phyloP scores from a whole-genome alignment of 768 basidiomycete species.

The Phallus indusiatus region DNA sequence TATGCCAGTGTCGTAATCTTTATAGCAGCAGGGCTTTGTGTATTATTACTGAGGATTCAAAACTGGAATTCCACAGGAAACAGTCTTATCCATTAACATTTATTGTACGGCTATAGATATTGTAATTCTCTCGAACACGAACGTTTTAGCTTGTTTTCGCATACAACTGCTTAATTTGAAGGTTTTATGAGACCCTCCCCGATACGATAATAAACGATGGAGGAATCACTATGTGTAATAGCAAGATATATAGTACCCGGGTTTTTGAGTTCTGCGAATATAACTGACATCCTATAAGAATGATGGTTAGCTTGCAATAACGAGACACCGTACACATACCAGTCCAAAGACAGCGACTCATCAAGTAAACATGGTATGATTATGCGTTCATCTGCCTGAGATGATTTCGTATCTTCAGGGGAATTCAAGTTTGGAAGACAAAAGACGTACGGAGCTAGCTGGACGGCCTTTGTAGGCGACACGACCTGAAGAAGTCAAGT shows the following conservation, averaged over 20 bases:
- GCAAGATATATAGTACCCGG: constrained; percentile 53
- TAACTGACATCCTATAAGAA: constrained; percentile 40
- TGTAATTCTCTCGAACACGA: too few species aligned
- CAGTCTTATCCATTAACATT: background rate
- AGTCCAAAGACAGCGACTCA: constrained; percentile 54
- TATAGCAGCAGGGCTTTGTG: constrained; percentile 49
- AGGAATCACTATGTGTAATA: constrained; percentile 68
- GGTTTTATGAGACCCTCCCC: constrained; percentile 69
- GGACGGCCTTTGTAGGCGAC: constrained; percentile 52
- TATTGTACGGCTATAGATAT: background rate
- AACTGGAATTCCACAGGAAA: background rate
- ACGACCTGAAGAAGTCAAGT: constrained; percentile 43
- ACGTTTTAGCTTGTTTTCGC: background rate
- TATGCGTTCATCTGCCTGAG: constrained; percentile 16
- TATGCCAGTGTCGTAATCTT: constrained; percentile 66
- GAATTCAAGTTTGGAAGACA: constrained; percentile 9
- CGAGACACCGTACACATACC: constrained; percentile 29
- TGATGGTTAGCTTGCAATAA: background rate
- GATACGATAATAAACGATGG: constrained; percentile 78
- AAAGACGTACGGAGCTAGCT: constrained; percentile 36
- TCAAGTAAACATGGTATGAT: constrained; percentile 56
- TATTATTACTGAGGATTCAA: constrained; percentile 26
- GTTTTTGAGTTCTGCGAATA: constrained; percentile 42
- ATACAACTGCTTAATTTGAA: constrained; percentile 10
- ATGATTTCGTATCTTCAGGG: too few species aligned